Evolutionary conservation across 73 alveolate genomes (phyloP), one percentile per base, ranked within the genome.

Genomic region (Paramecium tetraurelia): DNA sequence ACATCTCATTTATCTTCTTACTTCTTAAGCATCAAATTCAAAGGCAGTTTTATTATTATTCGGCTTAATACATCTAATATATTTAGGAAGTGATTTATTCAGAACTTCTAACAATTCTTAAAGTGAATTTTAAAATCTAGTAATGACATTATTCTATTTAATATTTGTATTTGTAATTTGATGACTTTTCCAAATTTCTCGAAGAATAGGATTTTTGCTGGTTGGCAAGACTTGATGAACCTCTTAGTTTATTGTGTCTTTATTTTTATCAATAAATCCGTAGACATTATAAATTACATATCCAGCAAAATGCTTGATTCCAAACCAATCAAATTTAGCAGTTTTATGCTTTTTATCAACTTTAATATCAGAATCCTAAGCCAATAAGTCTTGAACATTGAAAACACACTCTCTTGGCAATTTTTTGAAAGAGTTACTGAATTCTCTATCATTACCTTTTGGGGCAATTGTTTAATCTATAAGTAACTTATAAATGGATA

Each of bases 251-350:
- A 98, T 92, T 69, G 95, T 97, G 92, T 98, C 99, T 41, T 93
- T 95, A 90, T 98, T 98, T 92, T 97, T 98, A 27, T 98, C 99
- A 1, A 96, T 71, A 85, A 98, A 98, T 46, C 97, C 95, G 21
- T 85, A 89, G 36, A 93, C 84, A 57, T 92, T 92, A 92, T 98
- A 98, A 58, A 92, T 97, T 1, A 98, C 99, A 59, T 93, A 85
- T 72, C 99, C 99, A 29, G 99, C 99, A 80, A 95, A 97, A 85
- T 98, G 99, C 27, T 88, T 85, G 9, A 98, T 95, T n/a, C 92
- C 77, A 58, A 97, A 95, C 12, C 93, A 85, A 72, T 84, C 84
- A 31, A 50, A 31, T 70, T 76, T 31, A 86, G 85, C 89, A 22
- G 75, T 22, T 46, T 92, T 14, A 94, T 99, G 92, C 59, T 70